Percentiles rank a stretch among this genome's conserved stretches.
phyloP scores from a whole-genome alignment of 2,329 filamentous ascomycete species.

The Penicillium oxalicum region DNA sequence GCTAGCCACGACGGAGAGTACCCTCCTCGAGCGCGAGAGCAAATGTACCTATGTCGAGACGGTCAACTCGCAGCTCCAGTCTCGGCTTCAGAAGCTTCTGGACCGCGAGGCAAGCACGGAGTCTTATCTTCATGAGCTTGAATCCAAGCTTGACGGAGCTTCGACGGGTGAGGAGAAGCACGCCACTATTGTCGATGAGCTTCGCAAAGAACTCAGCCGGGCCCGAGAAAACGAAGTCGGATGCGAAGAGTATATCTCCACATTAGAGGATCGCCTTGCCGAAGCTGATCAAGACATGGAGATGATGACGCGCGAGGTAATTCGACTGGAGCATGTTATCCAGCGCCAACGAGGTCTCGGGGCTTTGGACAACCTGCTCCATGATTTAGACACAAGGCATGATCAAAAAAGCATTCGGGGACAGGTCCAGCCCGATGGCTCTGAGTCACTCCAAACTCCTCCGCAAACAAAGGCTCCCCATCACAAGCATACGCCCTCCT shows the following conservation, averaged over 20 bases:
- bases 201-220: conserved; percentile 85
- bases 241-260: conserved; percentile 95
- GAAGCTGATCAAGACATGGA: conserved; percentile 95
- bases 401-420: conserved; percentile 48
- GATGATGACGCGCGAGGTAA: conserved; percentile 93
- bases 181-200: conserved; percentile 71
- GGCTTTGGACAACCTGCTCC: conserved; percentile 84
- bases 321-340: conserved; percentile 87
- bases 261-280: conserved; percentile 86
- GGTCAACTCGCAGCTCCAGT: conserved; percentile 81
- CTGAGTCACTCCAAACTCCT: conserved; percentile 10
- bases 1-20: conserved; percentile 77
- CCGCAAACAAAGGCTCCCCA: conserved; percentile 18
- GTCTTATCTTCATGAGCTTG: conserved; percentile 84
- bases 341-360: conserved; percentile 92
- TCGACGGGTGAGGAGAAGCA: conserved; percentile 91
- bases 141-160: conserved; percentile 82
- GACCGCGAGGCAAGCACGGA: conserved; percentile 90
- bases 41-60: conserved; percentile 91
- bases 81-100: conserved; percentile 83
- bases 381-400: conserved; percentile 74
- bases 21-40: conserved; percentile 83
- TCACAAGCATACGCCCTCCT: conserved; percentile 32
- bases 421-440: conserved; percentile 13
- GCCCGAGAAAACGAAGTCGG: conserved; percentile 84